Percentiles rank a stretch among this genome's conserved stretches.
Conservation (phyloP, 176 grass and related monocot species). For the Carex scoparia region DNA sequence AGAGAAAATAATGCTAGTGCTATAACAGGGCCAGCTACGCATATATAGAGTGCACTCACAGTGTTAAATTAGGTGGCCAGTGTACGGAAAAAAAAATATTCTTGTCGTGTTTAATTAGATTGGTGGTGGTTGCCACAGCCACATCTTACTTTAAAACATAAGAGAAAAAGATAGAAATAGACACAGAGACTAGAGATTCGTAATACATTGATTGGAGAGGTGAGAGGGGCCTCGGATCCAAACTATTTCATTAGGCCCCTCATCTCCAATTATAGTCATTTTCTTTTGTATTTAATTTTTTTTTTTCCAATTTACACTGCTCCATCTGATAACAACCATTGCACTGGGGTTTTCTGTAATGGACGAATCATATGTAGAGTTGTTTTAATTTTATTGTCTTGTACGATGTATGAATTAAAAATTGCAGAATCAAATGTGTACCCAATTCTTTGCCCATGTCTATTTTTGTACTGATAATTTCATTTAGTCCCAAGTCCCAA, state of each 20-base stretch:
- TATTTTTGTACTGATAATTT: not conserved
- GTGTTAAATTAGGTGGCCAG: conserved; percentile 24
- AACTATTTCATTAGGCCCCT: not conserved
- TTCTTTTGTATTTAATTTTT: not conserved
- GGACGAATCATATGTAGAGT: too few species aligned
- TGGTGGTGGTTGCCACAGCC: conserved; percentile 23
- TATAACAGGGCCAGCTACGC: not conserved
- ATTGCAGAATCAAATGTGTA: too few species aligned
- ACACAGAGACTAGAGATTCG: not conserved
- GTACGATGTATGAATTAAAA: too few species aligned
- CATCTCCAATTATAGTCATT: not conserved
- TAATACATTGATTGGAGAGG: not conserved
- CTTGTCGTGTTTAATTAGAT: conserved; percentile 13
- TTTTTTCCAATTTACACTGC: not conserved
- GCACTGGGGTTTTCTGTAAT: too few species aligned
- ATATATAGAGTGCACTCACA: not conserved
- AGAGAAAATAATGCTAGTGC: not conserved
- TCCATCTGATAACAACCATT: too few species aligned
- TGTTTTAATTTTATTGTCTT: too few species aligned
- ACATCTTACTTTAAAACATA: not conserved
- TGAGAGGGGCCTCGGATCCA: not conserved
- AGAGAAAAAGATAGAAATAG: not conserved
- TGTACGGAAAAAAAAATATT: conserved; percentile 18
- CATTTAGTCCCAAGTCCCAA: not conserved
- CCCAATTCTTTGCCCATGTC: not conserved